Evolutionary conservation across 2,329 filamentous ascomycete genomes (phyloP).

Genomic region (Hypoxylon sp.): DNA sequence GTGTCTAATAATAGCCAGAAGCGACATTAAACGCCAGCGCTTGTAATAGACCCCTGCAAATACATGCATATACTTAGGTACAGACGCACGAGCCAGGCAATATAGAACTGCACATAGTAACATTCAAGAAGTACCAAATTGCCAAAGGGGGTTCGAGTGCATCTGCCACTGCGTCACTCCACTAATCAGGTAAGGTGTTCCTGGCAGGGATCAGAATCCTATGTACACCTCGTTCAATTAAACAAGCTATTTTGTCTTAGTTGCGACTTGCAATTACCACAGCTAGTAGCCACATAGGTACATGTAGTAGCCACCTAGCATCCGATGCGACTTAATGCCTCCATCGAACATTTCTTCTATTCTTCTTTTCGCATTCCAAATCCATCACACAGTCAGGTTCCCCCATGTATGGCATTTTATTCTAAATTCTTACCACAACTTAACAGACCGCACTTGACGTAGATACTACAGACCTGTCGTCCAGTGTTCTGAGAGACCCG

Average conservation of each 20-base stretch:
- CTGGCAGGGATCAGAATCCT: constrained; percentile 34
- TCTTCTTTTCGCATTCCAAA: constrained; percentile 40
- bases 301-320: background rate
- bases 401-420: constrained; percentile 35
- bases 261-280: constrained; percentile 20
- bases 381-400: constrained; percentile 36
- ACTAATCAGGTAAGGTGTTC: constrained; percentile 38
- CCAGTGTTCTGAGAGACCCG: constrained; percentile 29
- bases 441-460: constrained; percentile 29
- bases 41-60: constrained; percentile 29
- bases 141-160: constrained; percentile 37
- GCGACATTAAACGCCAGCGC: constrained; percentile 47
- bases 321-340: constrained; percentile 20
- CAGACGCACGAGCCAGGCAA: constrained; percentile 31
- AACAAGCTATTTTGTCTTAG: constrained; percentile 15
- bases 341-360: constrained; percentile 40
- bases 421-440: constrained; percentile 33
- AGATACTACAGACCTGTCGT: constrained; percentile 32
- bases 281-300: background rate
- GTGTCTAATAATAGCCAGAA: constrained; percentile 22
- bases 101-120: constrained; percentile 19
- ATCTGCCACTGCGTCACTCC: constrained; percentile 37
- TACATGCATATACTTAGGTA: background rate
- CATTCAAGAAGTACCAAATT: constrained; percentile 37
- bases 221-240: constrained; percentile 34